Evolutionary conservation across 257 asterid genomes (phyloP).

Genomic region (Capsicum pubescens): DNA sequence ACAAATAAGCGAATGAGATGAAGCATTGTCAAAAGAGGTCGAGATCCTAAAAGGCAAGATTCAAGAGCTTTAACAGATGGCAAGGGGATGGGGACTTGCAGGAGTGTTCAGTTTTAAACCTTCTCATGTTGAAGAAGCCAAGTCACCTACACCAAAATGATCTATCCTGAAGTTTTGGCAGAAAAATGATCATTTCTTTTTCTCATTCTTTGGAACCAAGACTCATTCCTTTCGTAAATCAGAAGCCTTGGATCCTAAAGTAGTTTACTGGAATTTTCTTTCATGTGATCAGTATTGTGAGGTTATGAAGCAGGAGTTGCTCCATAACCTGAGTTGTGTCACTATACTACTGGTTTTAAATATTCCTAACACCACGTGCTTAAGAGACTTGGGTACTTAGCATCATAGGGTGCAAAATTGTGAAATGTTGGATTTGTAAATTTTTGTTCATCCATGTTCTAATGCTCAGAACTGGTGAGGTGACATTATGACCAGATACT

Average conservation of each 20-base stretch:
- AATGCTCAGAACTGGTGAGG: background rate
- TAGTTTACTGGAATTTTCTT: background rate
- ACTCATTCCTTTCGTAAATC: background rate
- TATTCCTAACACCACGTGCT: background rate
- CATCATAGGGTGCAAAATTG: background rate
- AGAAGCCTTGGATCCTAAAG: background rate
- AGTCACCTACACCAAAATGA: slow-evolving; percentile 32
- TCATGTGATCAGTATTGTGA: background rate
- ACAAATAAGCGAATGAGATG: slow-evolving; percentile 52
- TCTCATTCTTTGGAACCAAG: slow-evolving; percentile 38
- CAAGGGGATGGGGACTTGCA: slow-evolving; percentile 51
- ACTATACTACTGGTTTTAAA: no score
- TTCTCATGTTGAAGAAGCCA: slow-evolving; percentile 39
- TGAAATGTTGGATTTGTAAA: slow-evolving; percentile 21
- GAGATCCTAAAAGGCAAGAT: slow-evolving; percentile 45
- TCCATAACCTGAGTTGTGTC: background rate
- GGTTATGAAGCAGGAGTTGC: background rate
- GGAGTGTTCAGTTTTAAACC: slow-evolving; percentile 46
- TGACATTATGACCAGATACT: background rate
- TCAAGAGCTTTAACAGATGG: slow-evolving; percentile 52
- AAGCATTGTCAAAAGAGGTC: slow-evolving; percentile 47
- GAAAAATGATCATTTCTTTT: background rate
- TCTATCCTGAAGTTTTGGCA: background rate
- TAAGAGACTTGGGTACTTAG: background rate
- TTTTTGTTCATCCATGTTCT: background rate